A percentile compares a stretch with the other conserved stretches of the same genome.
Evolutionary conservation across 345 rosid species (phyloP).

Genomic region (Eucalyptus brandiana): DNA sequence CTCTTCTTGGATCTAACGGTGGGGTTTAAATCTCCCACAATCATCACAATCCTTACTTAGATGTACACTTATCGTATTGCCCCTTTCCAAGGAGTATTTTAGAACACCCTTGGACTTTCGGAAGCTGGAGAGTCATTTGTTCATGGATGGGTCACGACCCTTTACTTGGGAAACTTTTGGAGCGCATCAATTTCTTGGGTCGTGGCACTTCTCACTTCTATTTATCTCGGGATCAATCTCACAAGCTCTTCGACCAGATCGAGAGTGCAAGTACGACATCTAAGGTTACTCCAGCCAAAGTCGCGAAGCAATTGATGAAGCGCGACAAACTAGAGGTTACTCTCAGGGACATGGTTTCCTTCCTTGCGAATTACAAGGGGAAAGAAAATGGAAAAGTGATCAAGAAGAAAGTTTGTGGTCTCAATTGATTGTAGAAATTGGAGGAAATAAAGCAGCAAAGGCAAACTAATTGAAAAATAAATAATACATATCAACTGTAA

Average conservation of each 20-base stretch:
- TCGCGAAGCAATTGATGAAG: constrained; percentile 31
- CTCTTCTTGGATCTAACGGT: no score
- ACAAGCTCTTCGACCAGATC: constrained; percentile 4
- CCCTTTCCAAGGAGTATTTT: no score
- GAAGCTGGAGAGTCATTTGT: no score
- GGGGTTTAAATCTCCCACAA: no score
- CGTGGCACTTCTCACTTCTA: constrained; percentile 7
- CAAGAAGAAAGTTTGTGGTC: neutral
- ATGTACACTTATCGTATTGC: no score
- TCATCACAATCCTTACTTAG: no score
- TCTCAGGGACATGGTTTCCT: constrained; percentile 9
- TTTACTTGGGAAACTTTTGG: no score
- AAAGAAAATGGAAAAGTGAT: neutral
- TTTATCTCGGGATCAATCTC: constrained; percentile 15
- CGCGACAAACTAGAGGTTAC: constrained; percentile 8
- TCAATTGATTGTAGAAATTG: neutral
- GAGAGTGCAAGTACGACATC: constrained; percentile 2
- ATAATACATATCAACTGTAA: no score
- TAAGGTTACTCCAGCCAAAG: constrained; percentile 27
- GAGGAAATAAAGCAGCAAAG: neutral
- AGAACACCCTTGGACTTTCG: fast-evolving
- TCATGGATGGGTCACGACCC: no score
- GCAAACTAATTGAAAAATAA: neutral
- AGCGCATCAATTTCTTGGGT: no score
- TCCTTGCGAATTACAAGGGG: constrained; percentile 10